Base-by-base conservation (phyloP, 768 basidiomycete species). In the Termitomyces sp. region DNA sequence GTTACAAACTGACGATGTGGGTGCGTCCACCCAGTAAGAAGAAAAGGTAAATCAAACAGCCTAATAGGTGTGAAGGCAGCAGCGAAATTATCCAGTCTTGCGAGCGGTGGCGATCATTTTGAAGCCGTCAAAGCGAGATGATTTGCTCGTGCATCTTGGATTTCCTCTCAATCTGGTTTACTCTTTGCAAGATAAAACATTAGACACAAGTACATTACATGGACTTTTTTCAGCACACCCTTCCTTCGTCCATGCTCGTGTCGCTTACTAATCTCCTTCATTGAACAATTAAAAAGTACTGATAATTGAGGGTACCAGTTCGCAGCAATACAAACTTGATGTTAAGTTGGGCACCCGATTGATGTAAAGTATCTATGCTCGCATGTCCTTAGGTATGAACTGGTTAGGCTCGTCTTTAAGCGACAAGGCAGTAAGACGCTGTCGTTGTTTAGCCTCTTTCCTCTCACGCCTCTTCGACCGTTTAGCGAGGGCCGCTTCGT, bases 361-460 rank as follows among this genome's bases (percentile, higher is more conserved):
- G 4, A 39, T 39, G 18, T 39, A 20, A 34, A 24, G 51, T 31
- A 51, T 49, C 28, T 56, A 62, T 44, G 51, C 45, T 51, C 53
- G 69, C 60, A 66, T 54, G 52, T 62, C 64, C 33, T 67, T 62
- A 24, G 84, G 85, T 55, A 86, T 73, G 57, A 82, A 74, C 63
- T 88, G 87, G 74, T 88, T 88, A 36, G 77, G 69, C 59, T 78
- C 80, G 20, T 79, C 78, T 61, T 72, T 71, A 62, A 87, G 73
- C 29, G 76, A 73, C 68, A 89, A 62, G 58, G 80, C 77, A 8
- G 80, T 76, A 39, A 85, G 80, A 60, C 82, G 80, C 60, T 81
- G 77, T 62, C 81, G 78, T 69, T 79, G 74, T 64, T 82, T 80
- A 56, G 71, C 64, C 66, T 78, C 79, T 65, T 80, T 81, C 70